Conservation (phyloP, 1,284 basidiomycete genomes). For the Caloboletus firmus region DNA sequence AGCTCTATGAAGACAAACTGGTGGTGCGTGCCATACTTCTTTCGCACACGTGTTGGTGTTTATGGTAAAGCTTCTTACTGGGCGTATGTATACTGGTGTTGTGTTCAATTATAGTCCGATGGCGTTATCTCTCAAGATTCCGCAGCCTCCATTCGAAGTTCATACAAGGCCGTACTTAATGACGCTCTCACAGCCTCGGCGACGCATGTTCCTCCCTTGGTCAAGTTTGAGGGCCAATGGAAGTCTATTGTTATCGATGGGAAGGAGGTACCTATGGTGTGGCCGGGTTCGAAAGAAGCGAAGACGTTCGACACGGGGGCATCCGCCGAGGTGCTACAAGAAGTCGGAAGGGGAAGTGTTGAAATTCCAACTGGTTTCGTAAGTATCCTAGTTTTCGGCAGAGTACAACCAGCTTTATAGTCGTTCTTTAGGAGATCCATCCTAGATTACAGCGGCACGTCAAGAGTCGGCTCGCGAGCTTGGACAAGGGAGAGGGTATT, state of each 20-base stretch:
- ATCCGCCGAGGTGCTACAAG: conserved; percentile 46
- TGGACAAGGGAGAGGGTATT: conserved; percentile 69
- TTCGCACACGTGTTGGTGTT: background rate
- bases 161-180: conserved; percentile 64
- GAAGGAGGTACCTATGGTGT: conserved; percentile 50
- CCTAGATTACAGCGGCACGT: conserved; percentile 78
- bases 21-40: conserved; percentile 48
- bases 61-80: background rate
- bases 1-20: conserved; percentile 78
- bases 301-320: conserved; percentile 72
- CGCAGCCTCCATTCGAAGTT: conserved; percentile 50
- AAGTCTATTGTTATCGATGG: conserved; percentile 21
- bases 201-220: conserved; percentile 48
- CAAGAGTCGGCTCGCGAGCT: conserved; percentile 68
- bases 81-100: background rate
- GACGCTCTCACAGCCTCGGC: conserved; percentile 53
- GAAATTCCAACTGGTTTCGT: conserved; percentile 75
- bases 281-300: conserved; percentile 63
- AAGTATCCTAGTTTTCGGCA: conserved; percentile 32
- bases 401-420: background rate
- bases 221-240: conserved; percentile 69
- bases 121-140: conserved; percentile 52
- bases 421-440: conserved; percentile 64
- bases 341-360: conserved; percentile 71
- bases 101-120: conserved; percentile 45